These are phyloP conservation scores for Fusarium decemcellulare DNA, from an alignment of 2,329 filamentous ascomycete genomes.

Conservation along the genomic window DNA sequence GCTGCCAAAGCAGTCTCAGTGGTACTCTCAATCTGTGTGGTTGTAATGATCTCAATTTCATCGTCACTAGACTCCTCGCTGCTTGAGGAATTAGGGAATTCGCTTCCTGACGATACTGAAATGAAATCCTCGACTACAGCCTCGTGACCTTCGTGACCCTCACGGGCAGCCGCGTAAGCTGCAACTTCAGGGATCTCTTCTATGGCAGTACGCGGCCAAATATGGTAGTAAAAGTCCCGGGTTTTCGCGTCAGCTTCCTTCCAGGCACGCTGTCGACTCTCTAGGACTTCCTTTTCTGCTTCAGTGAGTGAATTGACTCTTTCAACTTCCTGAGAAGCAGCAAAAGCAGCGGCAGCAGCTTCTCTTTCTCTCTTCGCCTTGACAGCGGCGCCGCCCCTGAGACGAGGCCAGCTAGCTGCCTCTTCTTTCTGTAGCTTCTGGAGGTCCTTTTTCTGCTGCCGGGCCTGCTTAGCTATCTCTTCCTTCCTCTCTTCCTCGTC, in stretches of 20 bases:
- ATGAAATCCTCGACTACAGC: neutral
- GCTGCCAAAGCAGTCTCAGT: neutral
- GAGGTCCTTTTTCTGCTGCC: neutral
- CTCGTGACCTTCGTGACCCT: neutral
- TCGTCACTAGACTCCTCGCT: neutral
- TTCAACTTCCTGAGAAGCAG: neutral
- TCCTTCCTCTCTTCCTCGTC: neutral
- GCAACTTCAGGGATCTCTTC: neutral
- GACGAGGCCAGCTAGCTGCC: neutral
- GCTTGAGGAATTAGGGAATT: neutral
- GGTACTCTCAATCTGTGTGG: neutral
- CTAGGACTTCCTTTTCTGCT: neutral
- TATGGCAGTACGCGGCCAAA: neutral
- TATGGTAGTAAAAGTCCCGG: neutral
- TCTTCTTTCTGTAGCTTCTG: neutral
- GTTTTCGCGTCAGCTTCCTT: neutral
- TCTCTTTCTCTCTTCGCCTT: neutral
- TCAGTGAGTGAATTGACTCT: neutral
- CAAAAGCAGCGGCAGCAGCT: neutral
- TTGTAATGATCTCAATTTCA: neutral
- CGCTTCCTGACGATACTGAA: neutral
- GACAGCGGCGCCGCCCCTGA: neutral
- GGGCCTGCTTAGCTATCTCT: neutral
- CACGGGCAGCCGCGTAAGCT: neutral
- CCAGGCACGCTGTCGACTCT: neutral